Base-by-base conservation (phyloP, 2,329 filamentous ascomycete genomes). In the Stagonosporopsis tanaceti region DNA sequence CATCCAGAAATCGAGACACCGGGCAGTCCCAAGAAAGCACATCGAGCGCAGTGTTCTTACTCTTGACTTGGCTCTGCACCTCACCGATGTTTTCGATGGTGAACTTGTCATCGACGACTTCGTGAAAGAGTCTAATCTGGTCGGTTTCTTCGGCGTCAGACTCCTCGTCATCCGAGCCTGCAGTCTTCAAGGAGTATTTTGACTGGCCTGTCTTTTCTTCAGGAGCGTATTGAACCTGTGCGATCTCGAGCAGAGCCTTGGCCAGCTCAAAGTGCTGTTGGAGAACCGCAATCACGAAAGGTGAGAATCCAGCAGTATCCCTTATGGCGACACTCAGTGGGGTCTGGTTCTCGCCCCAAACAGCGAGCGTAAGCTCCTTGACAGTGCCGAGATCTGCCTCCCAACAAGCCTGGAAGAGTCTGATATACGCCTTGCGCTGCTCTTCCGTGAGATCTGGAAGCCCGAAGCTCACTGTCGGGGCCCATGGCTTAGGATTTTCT, bases 11-110 rank as follows among this genome's bases (percentile, higher is more conserved):
- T n/a, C 32, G 35, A 39, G 47, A 57, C 2, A 52, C 57, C 11
- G 64, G 60, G 42, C 55, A 66, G 2, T 11, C 0, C 57, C 62
- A 80, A 4, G 69, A 63, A 5, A 93, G 72, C 53, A 90, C 72
- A 0, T 73, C 61, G 1, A 84, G 69, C 2, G 91, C 88, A 34
- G 81, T 81, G 8, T 83, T 76, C 15, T 80, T 76, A 54, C 89
- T 90, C 69, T 90, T 87, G 57, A 92, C 89, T 53, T 89, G 82
- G 68, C 84, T 87, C 0, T 85, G 85, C 4, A 90, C 80, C 62
- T 91, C 84, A 0, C 89, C 89, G 55, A 95, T 82, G 64, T 92
- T 87, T 15, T 95, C 89, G 50, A 94, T 84, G 0, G 91, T 95
- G 71, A 90, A 91, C 34, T 84, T 80, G 12, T 89, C 85, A 63